Evolutionary conservation across 2,329 filamentous ascomycete genomes (phyloP).

Genomic region (Neofusicoccum laricinum): DNA sequence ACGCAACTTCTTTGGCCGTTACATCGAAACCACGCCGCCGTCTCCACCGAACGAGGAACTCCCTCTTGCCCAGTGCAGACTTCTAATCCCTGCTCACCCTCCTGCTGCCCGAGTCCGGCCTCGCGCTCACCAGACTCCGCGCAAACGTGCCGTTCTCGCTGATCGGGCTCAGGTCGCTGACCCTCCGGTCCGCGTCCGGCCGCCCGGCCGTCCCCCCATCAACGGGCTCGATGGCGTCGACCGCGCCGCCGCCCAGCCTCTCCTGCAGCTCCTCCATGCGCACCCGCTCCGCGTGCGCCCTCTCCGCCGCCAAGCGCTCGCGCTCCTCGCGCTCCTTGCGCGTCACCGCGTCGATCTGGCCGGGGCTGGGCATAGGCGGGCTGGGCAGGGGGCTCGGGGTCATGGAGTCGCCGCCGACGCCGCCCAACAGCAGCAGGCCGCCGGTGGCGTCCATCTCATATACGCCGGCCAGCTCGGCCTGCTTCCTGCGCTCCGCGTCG

Average conservation of each 20-base stretch:
- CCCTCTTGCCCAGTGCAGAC: neutral
- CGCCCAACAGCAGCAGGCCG: neutral
- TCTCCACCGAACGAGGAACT: no score
- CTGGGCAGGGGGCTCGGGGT: neutral
- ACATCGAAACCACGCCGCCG: no score
- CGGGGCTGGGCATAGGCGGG: neutral
- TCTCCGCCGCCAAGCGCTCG: neutral
- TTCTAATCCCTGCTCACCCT: neutral
- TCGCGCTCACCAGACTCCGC: neutral
- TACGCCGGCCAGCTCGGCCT: neutral
- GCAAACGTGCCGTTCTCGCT: neutral
- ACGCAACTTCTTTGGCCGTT: no score
- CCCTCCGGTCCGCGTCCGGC: neutral
- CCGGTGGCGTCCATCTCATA: constrained; percentile 1
- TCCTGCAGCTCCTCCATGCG: neutral
- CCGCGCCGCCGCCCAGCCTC: neutral
- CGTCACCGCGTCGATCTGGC: neutral
- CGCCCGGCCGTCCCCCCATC: neutral
- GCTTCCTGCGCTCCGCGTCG: neutral
- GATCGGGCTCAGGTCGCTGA: neutral
- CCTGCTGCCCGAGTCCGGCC: neutral
- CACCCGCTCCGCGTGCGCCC: neutral
- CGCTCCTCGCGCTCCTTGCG: neutral
- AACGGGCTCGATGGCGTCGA: neutral
- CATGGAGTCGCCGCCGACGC: neutral